A percentile compares a stretch with the other conserved stretches of the same genome.
These are phyloP conservation scores for Huiozyma sinensis DNA, from an alignment of 805 yeast species.

Conservation along the genomic window DNA sequence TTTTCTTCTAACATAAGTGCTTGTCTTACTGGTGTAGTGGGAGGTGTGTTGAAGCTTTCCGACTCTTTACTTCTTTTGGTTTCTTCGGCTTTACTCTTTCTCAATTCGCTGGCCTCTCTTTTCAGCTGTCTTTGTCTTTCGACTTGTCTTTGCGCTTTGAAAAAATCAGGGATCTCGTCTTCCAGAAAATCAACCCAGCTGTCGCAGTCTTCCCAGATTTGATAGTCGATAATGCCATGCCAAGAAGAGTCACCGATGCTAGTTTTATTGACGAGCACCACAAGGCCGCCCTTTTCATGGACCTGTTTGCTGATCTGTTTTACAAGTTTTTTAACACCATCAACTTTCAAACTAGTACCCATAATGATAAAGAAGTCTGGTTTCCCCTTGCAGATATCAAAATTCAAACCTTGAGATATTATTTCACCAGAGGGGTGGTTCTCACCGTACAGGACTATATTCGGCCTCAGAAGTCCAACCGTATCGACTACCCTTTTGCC, in stretches of 20 bases:
- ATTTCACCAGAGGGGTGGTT: slow-evolving; percentile 79
- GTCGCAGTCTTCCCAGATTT: slow-evolving; percentile 73
- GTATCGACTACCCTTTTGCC: slow-evolving; percentile 70
- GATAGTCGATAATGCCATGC: slow-evolving; percentile 68
- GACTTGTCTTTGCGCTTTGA: slow-evolving; percentile 39
- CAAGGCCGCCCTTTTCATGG: slow-evolving; percentile 71
- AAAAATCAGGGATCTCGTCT: slow-evolving; percentile 47
- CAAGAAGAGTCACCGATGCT: slow-evolving; percentile 51
- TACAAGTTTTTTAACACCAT: slow-evolving; percentile 77
- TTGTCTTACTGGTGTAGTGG: slow-evolving; percentile 21
- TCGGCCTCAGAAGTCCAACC: slow-evolving; percentile 75
- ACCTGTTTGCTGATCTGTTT: slow-evolving; percentile 55
- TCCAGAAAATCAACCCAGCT: slow-evolving; percentile 54
- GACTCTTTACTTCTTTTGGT: slow-evolving; percentile 2
- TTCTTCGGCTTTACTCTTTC: slow-evolving; percentile 12
- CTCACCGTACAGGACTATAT: slow-evolving; percentile 87
- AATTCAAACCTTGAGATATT: slow-evolving; percentile 58
- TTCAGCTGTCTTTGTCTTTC: slow-evolving; percentile 22
- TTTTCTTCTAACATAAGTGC: neutral
- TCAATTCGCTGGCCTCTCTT: slow-evolving; percentile 25
- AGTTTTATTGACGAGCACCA: slow-evolving; percentile 66
- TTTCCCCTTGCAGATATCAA: slow-evolving; percentile 45
- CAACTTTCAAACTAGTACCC: slow-evolving; percentile 89
- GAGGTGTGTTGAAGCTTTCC: slow-evolving; percentile 19
- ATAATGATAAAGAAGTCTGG: slow-evolving; percentile 80